Base-by-base conservation (phyloP, 805 yeast genomes). In the Candida lessepsii region DNA sequence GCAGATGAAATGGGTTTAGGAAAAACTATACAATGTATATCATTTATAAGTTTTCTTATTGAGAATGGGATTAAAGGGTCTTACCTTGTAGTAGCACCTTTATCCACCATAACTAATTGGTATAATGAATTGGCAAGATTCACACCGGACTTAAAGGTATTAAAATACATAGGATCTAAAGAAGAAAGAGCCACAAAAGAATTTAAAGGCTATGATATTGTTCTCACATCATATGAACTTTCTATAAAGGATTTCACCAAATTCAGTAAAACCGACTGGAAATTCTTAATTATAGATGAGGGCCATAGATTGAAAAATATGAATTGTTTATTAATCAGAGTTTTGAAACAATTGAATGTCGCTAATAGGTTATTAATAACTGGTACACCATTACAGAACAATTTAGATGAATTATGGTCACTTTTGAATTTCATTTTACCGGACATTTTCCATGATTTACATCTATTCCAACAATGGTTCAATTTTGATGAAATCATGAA, bases 1-100 rank as follows among this genome's bases (percentile, higher is more conserved):
- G 98, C 98, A 0, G 98, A 93, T 63, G 98, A 91, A 60, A 91
- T 91, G 99, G 98, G 98, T 0, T 67, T 91, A 18, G 99, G 99
- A 1, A 91, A 91, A 57, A 93, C 99, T 0, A 61, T 91, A 6
- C 96, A 93, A 59, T 83, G 93, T 30, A 87, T 91, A 40, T 76
- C 96, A 0, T 71, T 91, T 44, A 52, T 89, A 3, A 78, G 87
- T 4, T 86, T 83, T 53, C 65, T 90, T 26, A 74, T 83, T 33
- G 96, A 87, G 49, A 80, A 86, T 58, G 89, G 86, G 3, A 77
- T 87, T 1, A 61, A 65, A 27, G 96, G 96, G 0, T 93, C 95
- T 0, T 87, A 85, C 51, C 60, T 87, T 28, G 71, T 87, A 39
- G 83, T 86, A 19, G 87, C 87, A 4, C 96, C 96, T 0, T 62